These are phyloP conservation scores for Hypomontagnella submonticulosa DNA, from an alignment of 495 filamentous ascomycete genomes.

Conservation along the genomic window DNA sequence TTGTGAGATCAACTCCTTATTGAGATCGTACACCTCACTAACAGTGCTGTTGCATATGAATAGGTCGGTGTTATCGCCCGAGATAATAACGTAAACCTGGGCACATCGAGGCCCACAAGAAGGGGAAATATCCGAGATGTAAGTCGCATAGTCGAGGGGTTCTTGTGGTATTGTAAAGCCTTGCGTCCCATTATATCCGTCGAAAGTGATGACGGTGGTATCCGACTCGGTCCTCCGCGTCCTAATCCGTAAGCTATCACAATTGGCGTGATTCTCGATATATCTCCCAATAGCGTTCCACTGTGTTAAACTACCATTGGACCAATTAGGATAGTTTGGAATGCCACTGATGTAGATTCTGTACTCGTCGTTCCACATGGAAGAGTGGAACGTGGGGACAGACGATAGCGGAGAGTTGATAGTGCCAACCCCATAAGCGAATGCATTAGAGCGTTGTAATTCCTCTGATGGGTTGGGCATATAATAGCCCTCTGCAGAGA, in stretches of 20 bases:
- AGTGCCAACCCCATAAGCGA: constrained; percentile 2
- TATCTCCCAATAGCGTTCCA: constrained; percentile 3
- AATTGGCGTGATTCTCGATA: background rate
- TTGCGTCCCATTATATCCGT: constrained; percentile 1
- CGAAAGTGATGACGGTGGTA: background rate
- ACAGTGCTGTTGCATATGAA: constrained; percentile 14
- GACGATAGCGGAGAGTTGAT: background rate
- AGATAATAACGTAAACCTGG: constrained; percentile 1
- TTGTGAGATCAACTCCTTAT: background rate
- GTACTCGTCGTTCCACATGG: background rate
- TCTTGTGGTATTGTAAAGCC: background rate
- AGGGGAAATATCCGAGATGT: constrained; percentile 5
- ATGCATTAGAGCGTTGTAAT: constrained; percentile 4
- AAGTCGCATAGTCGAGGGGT: constrained; percentile 3
- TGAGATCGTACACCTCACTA: background rate
- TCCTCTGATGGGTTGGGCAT: background rate
- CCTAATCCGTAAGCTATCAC: background rate
- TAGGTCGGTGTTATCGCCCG: background rate
- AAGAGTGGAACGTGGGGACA: background rate
- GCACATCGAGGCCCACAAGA: constrained; percentile 6
- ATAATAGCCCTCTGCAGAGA: background rate
- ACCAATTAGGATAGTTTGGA: constrained; percentile 3
- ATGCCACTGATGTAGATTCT: background rate
- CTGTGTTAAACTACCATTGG: background rate
- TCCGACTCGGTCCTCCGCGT: background rate